Percentiles rank a stretch among this genome's conserved stretches.
Conservation (phyloP, 1,284 basidiomycete genomes). For the Rhodotorula sp. region DNA sequence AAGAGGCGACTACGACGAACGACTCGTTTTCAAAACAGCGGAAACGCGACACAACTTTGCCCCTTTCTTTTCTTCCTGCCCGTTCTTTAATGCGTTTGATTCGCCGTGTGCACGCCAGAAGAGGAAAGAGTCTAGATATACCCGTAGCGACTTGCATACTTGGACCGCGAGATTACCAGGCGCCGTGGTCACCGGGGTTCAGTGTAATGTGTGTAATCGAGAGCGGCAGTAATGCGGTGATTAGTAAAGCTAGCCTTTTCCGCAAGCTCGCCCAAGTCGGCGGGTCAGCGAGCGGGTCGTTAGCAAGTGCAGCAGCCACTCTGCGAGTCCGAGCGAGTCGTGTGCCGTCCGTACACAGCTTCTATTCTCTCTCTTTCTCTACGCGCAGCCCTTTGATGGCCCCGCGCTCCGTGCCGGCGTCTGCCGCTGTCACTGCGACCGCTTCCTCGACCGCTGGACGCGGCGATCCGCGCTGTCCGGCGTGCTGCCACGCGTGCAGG, state of each 20-base stretch:
- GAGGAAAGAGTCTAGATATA: not conserved
- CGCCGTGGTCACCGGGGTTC: not conserved
- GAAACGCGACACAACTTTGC: not conserved
- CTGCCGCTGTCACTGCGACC: not conserved
- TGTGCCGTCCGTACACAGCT: not conserved
- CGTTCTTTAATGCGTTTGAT: not conserved
- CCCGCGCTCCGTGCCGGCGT: not conserved
- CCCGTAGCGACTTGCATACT: not conserved
- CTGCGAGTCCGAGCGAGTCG: not conserved
- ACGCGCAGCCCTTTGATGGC: not conserved
- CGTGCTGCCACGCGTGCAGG: conserved; percentile 1
- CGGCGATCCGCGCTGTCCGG: conserved; percentile 2
- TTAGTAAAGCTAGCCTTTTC: not conserved
- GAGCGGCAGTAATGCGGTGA: not conserved
- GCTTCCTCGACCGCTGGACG: not conserved
- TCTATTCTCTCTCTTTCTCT: not conserved
- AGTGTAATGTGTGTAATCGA: not conserved
- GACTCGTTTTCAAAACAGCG: not conserved
- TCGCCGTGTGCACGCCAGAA: not conserved
- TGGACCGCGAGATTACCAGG: not conserved
- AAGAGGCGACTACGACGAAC: too few species aligned
- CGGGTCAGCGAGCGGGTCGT: not conserved
- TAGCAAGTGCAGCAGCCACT: too few species aligned
- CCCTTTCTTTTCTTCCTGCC: not conserved
- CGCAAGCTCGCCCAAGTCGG: not conserved